Evolutionary conservation across 306 rosid species (phyloP), one percentile per base, ranked within the genome.

Genomic region (Sophora flavescens): DNA sequence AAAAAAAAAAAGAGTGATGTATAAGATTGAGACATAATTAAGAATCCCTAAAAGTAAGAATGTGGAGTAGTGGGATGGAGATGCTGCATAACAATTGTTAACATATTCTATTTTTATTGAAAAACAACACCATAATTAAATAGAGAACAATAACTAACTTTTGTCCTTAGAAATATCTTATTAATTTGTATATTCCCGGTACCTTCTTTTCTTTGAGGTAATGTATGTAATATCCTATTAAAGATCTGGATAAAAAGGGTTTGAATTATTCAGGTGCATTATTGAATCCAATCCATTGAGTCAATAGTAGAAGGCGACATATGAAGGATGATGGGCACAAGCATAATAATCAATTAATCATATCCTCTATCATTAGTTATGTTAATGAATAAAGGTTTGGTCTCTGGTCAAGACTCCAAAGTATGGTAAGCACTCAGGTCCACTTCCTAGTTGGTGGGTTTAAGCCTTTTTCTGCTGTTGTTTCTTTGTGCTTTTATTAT

Each of bases 401-500:
- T 66, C 84, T 36, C 5, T 72, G 78, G 76, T 67, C 82, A 66
- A 71, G 38, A 16, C 36, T 52, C 11, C 18, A 82, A 60, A 66
- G 70, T 15, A 39, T 82, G 67, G 47, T 42, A 70, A 70, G 80
- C 84, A 82, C 86, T 79, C 4, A 82, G 79, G 75, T 52, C 80
- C 80, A 86, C 81, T 85, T 61, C 47, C 15, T 81, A 73, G 54
- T 6, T 68, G 51, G 68, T 76, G 68, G 18, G 76, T 48, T 69
- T 83, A 38, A 42, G 36, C 69, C 60, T 75, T 78, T 60, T 54
- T 13, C 51, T 44, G 58, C 5, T 0, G 11, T 81, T 81, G 81
- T 57, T 87, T 81, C 81, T 50, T 83, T 79, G 81, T 87, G 89
- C 91, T 81, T 82, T 79, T 44, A 13, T 39, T 76, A n/a, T 76